Base-by-base conservation (phyloP, 306 rosid species). In the Vicia sativa region DNA sequence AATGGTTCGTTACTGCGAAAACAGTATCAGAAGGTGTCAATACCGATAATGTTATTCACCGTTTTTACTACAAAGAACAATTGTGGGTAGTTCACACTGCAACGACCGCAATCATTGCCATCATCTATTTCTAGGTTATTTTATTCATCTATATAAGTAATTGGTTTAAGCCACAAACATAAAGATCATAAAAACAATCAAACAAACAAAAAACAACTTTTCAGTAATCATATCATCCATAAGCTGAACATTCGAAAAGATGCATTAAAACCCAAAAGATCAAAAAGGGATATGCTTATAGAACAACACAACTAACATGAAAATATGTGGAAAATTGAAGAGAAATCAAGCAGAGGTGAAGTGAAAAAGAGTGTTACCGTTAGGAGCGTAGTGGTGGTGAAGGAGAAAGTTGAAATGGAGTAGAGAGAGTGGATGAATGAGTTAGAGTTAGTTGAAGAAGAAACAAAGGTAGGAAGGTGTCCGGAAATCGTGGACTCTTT, bases 201-300 rank as follows among this genome's bases (percentile, higher is more conserved):
- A 23, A 55, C 7, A 29, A 5, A 11, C 26, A 44, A 26, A 37
- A 23, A 35, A 9, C 9, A 15, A 3, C 9, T 28, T 19, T 4
- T 28, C 49, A 9, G n/a, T 25, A 39, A 9, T 34, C 68, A 31
- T 12, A 52, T 18, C 16, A 57, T 35, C 34, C 46, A 49, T 28
- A n/a, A 7, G 52, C 29, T 9, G 52, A 55, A 77, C 64, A 67
- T 73, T 31, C 23, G 3, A 58, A 9, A 13, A 64, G 75, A 72
- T 55, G 38, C 55, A 0, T 7, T 14, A 67, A 49, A 43, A 57
- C 13, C 14, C 23, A 45, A 14, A 9, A 28, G 9, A 29, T 9
- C 44, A 46, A 29, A 26, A 9, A 60, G 62, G 12, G n/a, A n/a
- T n/a, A n/a, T 23, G 2, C 2, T 23, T 23, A 23, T 23, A 23